These are phyloP conservation scores for Cydonia oblonga DNA, from an alignment of 331 rosid genomes.

Conservation along the genomic window DNA sequence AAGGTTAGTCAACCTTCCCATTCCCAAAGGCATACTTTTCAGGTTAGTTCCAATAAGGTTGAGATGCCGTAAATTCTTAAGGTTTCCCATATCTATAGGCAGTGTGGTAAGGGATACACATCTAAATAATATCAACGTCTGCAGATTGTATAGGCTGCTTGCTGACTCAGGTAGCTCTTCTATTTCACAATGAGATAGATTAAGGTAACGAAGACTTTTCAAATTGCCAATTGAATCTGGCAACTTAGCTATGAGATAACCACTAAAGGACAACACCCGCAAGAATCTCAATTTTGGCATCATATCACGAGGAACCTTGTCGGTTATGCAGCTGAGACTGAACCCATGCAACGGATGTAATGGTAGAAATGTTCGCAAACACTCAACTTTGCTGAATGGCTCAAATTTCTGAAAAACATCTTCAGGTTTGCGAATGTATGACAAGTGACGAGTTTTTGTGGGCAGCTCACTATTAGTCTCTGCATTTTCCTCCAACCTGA, in stretches of 20 bases:
- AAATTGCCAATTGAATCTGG: conserved; percentile 12
- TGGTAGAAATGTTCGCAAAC: conserved; percentile 13
- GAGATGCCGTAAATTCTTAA: conserved; percentile 14
- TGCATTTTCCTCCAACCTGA: not conserved
- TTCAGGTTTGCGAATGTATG: not conserved
- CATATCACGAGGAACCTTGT: not conserved
- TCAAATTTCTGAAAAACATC: not conserved
- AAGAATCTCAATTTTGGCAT: not conserved
- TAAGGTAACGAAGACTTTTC: conserved; percentile 5
- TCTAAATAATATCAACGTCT: not conserved
- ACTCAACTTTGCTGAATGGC: not conserved
- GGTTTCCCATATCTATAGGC: not conserved
- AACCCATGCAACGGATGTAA: not conserved
- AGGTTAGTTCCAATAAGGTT: not conserved
- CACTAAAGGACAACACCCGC: conserved; percentile 8
- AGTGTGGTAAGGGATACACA: not conserved
- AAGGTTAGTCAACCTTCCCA: not conserved
- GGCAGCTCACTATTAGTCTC: not conserved
- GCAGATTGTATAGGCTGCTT: conserved; percentile 6
- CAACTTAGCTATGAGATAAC: conserved; percentile 8
- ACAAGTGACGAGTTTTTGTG: conserved; percentile 15
- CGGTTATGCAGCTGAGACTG: not conserved
- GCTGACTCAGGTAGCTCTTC: conserved; percentile 2
- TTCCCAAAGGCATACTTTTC: not conserved
- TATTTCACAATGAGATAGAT: conserved; percentile 1